Evolutionary conservation across 2,329 filamentous ascomycete genomes (phyloP).

Genomic region (Simplicillium sp.): DNA sequence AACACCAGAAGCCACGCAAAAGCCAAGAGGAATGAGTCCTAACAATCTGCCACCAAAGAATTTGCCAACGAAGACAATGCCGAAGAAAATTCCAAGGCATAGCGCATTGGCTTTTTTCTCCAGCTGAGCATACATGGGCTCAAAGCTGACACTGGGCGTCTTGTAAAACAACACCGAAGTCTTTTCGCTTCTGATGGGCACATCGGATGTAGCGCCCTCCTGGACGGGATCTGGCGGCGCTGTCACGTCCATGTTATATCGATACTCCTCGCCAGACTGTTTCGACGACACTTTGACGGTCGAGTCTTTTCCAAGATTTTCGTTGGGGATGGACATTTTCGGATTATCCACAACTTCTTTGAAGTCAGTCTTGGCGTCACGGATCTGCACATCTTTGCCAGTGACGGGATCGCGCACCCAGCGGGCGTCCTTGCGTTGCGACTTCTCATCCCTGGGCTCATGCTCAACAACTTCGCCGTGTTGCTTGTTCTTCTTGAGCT

Average conservation of each 20-base stretch:
- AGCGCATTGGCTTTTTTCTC: conserved; percentile 67
- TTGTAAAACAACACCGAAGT: conserved; percentile 95
- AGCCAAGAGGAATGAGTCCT: conserved; percentile 64
- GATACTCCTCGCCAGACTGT: conserved; percentile 73
- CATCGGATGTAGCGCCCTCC: conserved; percentile 77
- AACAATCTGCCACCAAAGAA: conserved; percentile 70
- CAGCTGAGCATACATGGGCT: conserved; percentile 72
- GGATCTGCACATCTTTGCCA: conserved; percentile 75
- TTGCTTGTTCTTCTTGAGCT: conserved; percentile 28
- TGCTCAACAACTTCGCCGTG: conserved; percentile 32
- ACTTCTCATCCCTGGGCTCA: conserved; percentile 21
- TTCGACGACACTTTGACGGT: conserved; percentile 60
- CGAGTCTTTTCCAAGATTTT: conserved; percentile 70
- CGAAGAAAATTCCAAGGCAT: conserved; percentile 59
- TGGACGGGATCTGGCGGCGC: conserved; percentile 82
- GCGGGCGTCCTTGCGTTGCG: conserved; percentile 45
- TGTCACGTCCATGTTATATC: conserved; percentile 76
- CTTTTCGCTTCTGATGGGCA: conserved; percentile 92
- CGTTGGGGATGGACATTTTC: conserved; percentile 77
- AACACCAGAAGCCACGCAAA: conserved; percentile 66
- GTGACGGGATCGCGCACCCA: conserved; percentile 81
- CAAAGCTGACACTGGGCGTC: conserved; percentile 80
- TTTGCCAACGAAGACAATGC: conserved; percentile 68
- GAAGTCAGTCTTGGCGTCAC: conserved; percentile 63
- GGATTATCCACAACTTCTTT: conserved; percentile 65